Evolutionary conservation across 139 green algal genomes (phyloP).

Genomic region (Haematococcus lacustris): DNA sequence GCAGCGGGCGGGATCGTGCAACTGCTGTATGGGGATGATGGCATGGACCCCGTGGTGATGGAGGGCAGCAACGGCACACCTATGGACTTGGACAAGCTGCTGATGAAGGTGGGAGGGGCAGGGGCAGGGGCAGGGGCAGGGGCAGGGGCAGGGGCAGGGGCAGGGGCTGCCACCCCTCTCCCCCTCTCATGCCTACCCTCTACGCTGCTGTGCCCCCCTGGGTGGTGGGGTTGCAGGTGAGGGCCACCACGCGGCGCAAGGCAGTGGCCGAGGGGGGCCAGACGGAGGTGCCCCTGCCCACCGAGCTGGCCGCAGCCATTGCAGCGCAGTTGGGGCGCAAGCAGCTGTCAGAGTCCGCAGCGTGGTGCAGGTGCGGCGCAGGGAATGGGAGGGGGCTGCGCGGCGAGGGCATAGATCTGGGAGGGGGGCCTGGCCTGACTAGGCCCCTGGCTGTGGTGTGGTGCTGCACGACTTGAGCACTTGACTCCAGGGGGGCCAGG

Average conservation of each 20-base stretch:
- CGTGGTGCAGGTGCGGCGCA: too few relatives aligned
- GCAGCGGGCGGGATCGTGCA: slow-evolving; percentile 82
- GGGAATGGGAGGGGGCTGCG: too few relatives aligned
- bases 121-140: slow-evolving; percentile 28
- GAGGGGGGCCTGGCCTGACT: too few relatives aligned
- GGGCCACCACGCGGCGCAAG: slow-evolving; percentile 20
- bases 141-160: neutral
- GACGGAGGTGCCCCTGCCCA: slow-evolving; percentile 45
- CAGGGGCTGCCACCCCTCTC: too few relatives aligned
- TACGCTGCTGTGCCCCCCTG: too few relatives aligned
- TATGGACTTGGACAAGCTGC: slow-evolving; percentile 54
- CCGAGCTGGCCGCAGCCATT: slow-evolving; percentile 31
- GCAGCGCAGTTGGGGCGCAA: slow-evolving; percentile 12
- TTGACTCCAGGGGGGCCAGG: too few relatives aligned
- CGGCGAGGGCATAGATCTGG: too few relatives aligned
- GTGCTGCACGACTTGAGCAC: too few relatives aligned
- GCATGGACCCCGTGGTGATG: slow-evolving; percentile 88
- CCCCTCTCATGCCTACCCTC: too few relatives aligned
- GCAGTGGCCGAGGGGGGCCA: slow-evolving; percentile 9
- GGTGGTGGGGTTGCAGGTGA: too few relatives aligned
- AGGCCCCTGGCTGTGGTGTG: too few relatives aligned
- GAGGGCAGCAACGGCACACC: slow-evolving; percentile 71
- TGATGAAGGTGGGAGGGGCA: slow-evolving; percentile 37
- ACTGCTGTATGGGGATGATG: slow-evolving; percentile 91
- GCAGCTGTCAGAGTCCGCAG: slow-evolving; percentile 8